Conservation (phyloP, 306 rosid genomes). For the Cucurbita ficifolia region DNA sequence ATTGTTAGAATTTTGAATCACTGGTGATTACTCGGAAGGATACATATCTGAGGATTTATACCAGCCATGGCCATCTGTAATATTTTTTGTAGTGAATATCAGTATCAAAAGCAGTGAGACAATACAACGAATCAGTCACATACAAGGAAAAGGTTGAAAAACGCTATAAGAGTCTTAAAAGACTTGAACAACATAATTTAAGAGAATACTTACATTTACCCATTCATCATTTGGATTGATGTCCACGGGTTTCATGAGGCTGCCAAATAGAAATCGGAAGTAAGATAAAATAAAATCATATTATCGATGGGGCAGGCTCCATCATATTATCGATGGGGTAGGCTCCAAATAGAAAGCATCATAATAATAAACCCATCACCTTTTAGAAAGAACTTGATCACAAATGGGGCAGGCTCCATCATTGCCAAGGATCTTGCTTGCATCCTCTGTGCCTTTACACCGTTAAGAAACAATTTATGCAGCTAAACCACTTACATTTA, state of each 20-base stretch:
- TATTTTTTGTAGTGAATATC: slow-evolving; percentile 15
- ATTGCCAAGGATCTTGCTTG: slow-evolving; percentile 71
- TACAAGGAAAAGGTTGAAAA: slow-evolving; percentile 6
- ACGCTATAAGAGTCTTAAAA: neutral
- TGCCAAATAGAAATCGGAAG: slow-evolving; percentile 28
- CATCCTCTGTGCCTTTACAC: slow-evolving; percentile 81
- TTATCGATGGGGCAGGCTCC: neutral
- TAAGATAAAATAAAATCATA: neutral
- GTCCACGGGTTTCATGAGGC: slow-evolving; percentile 92
- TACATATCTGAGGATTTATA: slow-evolving; percentile 87
- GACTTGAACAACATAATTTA: neutral
- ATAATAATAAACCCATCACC: slow-evolving; percentile 27
- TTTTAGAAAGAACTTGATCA: slow-evolving; percentile 96
- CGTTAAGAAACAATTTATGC: slow-evolving; percentile 32
- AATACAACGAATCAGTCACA: neutral
- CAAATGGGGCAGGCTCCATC: slow-evolving; percentile 94
- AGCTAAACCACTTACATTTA: neutral
- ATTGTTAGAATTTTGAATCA: neutral
- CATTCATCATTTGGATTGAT: slow-evolving; percentile 89
- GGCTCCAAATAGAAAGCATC: neutral
- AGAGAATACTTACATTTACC: slow-evolving; percentile 58
- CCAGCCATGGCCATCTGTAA: slow-evolving; percentile 94
- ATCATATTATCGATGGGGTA: neutral
- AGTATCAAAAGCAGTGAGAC: slow-evolving; percentile 12
- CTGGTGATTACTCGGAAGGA: slow-evolving; percentile 28